phyloP scores from a whole-genome alignment of 2,329 filamentous ascomycete species.

The Cercospora sp. region DNA sequence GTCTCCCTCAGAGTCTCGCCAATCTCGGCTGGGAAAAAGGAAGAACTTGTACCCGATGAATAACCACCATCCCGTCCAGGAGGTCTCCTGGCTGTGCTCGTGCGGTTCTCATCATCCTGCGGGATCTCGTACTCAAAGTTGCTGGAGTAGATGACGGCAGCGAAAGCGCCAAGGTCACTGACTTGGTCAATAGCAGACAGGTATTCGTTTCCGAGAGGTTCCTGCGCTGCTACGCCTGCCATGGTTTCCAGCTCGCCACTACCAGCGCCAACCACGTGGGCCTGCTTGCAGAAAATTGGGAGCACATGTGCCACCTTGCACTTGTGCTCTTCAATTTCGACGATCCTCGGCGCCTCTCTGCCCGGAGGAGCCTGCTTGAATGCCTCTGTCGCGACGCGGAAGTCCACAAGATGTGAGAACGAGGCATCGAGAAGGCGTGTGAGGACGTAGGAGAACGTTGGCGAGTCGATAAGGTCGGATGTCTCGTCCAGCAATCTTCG shows the following conservation, averaged over 20 bases:
- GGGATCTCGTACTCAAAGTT: constrained; percentile 64
- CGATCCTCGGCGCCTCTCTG: constrained; percentile 55
- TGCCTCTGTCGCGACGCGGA: constrained; percentile 74
- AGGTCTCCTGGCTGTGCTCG: neutral
- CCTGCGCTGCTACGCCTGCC: constrained; percentile 32
- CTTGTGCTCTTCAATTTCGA: constrained; percentile 49
- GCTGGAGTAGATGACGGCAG: constrained; percentile 82
- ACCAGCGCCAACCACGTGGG: constrained; percentile 81
- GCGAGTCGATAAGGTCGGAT: constrained; percentile 91
- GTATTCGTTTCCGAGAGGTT: constrained; percentile 49
- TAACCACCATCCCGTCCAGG: constrained; percentile 2
- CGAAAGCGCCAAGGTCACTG: constrained; percentile 76
- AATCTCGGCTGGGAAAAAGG: constrained; percentile 18
- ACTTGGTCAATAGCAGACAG: constrained; percentile 71
- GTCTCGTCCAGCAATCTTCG: constrained; percentile 91
- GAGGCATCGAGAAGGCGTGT: constrained; percentile 82
- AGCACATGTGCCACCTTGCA: constrained; percentile 85
- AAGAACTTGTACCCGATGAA: constrained; percentile 20
- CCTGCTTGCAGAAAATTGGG: constrained; percentile 86
- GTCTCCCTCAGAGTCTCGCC: constrained; percentile 16
- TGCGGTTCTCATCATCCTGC: constrained; percentile 29
- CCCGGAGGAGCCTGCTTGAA: constrained; percentile 61
- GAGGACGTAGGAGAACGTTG: constrained; percentile 82
- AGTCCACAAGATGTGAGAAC: constrained; percentile 80
- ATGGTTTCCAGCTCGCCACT: constrained; percentile 59